Base-by-base conservation (phyloP, 116 monocot genomes). In the Posidonia oceanica region DNA sequence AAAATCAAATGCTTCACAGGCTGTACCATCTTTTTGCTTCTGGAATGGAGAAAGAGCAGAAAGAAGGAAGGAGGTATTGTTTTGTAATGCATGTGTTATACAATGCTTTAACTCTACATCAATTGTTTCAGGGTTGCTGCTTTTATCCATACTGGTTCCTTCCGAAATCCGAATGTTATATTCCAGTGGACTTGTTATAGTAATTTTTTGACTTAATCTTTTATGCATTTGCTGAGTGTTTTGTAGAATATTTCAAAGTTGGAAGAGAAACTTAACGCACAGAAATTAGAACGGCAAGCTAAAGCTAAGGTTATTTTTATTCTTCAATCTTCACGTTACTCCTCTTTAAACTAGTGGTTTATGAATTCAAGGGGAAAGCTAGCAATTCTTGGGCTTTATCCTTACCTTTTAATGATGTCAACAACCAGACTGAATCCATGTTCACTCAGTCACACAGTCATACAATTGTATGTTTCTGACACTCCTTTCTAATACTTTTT, bases 21-120 rank as follows among this genome's bases (percentile, higher is more conserved):
- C 54, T n/a, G 42, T 59, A 20, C 60, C 75, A 42, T 58, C 68
- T 5, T 75, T 68, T 67, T 67, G 60, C 38, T 68, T 75, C 51
- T 66, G 68, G 75, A 68, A 67, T 42, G 58, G 68, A n/a, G 75
- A 75, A 39, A 67, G 75, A 57, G 68, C 75, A 36, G 75, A 68
- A 59, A 75, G 59, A 52, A 69, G 75, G 39, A 75, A 52, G 53
- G 69, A 75, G 75, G 75, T 54, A 59, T 12, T 48, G 7, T 10
- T 48, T 48, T 12, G 12, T 12, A 10, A 12, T 10, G 12, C 48
- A 10, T 5, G 48, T 48, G 8, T 48, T 48, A 10, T 48, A 12
- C 48, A 48, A 48, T 48, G 48, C 48, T 10, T 48, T 7, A 48
- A 48, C 48, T 48, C 48, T 48, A 48, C 48, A 48, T 48, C 8